A percentile compares a stretch with the other conserved stretches of the same genome.
These are phyloP conservation scores for Scheffersomyces stipitis DNA, from an alignment of 805 yeast genomes.

Conservation along the genomic window DNA sequence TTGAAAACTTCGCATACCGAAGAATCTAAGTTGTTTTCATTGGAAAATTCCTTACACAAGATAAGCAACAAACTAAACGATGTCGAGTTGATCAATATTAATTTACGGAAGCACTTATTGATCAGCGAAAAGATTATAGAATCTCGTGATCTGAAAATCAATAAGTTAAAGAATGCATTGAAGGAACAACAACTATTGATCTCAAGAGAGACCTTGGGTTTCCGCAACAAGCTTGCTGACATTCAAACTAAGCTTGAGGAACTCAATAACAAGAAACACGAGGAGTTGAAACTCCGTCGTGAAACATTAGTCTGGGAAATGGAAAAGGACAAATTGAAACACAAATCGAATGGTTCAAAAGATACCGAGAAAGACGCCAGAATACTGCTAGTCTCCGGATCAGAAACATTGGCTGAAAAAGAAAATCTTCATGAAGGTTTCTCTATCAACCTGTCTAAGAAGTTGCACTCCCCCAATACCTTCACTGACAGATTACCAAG, in stretches of 20 bases:
- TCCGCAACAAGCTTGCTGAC: slow-evolving; percentile 45
- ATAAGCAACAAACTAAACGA: slow-evolving; percentile 60
- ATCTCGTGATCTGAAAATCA: slow-evolving; percentile 56
- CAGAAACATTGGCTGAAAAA: background rate
- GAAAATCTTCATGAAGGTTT: background rate
- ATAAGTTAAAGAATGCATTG: slow-evolving; percentile 49
- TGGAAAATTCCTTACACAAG: slow-evolving; percentile 59
- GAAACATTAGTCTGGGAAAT: background rate
- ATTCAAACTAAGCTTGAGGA: slow-evolving; percentile 17
- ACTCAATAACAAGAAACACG: slow-evolving; percentile 11
- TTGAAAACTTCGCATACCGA: slow-evolving; percentile 37
- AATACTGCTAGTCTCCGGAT: background rate
- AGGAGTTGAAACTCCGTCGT: slow-evolving; percentile 5
- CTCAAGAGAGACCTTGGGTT: slow-evolving; percentile 47
- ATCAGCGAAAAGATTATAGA: slow-evolving; percentile 57
- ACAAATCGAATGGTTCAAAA: too few species aligned
- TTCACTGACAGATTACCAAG: background rate
- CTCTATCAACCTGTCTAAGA: background rate
- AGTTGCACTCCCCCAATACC: background rate
- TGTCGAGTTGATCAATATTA: slow-evolving; percentile 59
- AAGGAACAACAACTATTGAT: slow-evolving; percentile 51
- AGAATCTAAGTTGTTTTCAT: slow-evolving; percentile 49
- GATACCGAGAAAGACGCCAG: background rate
- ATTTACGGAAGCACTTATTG: slow-evolving; percentile 55
- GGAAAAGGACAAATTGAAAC: background rate